These are phyloP conservation scores for Sporisorium sorghi DNA, from an alignment of 1,284 basidiomycete species.

Conservation along the genomic window DNA sequence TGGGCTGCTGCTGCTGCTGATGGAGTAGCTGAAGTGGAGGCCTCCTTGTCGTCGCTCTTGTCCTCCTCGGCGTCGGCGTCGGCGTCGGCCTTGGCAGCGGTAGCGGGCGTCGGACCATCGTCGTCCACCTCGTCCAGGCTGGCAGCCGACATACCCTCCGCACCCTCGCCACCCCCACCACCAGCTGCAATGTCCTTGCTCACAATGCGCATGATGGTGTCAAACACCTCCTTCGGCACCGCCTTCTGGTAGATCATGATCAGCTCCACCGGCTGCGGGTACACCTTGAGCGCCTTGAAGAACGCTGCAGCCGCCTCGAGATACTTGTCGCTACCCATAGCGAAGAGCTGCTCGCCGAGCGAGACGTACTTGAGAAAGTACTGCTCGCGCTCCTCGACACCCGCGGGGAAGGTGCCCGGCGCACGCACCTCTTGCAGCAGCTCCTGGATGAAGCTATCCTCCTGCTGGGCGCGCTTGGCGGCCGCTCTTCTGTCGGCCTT, in stretches of 20 bases:
- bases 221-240: constrained; percentile 85
- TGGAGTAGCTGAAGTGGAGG: constrained; percentile 24
- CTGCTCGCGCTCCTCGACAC: constrained; percentile 74
- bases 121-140: constrained; percentile 58
- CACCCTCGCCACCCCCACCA: constrained; percentile 39
- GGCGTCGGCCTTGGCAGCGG: constrained; percentile 1
- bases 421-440: constrained; percentile 48
- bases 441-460: constrained; percentile 56
- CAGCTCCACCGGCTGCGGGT: constrained; percentile 90
- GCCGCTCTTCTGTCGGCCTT: constrained; percentile 74
- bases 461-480: constrained; percentile 56
- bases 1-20: constrained; percentile 16
- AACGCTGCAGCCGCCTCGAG: constrained; percentile 83
- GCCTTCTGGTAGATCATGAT: constrained; percentile 85
- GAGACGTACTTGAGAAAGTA: constrained; percentile 90
- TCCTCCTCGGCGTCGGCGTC: constrained; percentile 10
- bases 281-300: constrained; percentile 92
- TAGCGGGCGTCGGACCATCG: constrained; percentile 30
- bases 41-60: constrained; percentile 19
- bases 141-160: constrained; percentile 33
- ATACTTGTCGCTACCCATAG: constrained; percentile 75
- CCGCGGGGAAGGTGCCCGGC: constrained; percentile 72
- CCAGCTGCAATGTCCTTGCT: constrained; percentile 81
- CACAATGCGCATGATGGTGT: constrained; percentile 88
- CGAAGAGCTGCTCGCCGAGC: constrained; percentile 85